Conservation (phyloP, 2,329 filamentous ascomycete species). For the Fusarium sp. region DNA sequence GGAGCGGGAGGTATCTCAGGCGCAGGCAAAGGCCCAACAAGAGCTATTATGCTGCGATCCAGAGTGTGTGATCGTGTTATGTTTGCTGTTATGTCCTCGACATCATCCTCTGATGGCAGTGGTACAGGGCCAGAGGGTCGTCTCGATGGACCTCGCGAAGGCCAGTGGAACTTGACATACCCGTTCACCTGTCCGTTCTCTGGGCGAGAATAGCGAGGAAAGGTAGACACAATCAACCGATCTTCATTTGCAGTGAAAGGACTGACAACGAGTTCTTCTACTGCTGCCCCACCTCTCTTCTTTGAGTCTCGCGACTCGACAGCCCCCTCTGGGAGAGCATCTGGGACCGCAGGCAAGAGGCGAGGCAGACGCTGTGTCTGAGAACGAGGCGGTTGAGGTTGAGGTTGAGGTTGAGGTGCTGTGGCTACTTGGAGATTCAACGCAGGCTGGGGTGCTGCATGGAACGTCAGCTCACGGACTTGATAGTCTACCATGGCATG, state of each 20-base stretch:
- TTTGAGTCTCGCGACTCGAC: constrained; percentile 14
- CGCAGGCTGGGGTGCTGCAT: constrained; percentile 40
- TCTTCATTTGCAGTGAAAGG: constrained; percentile 50
- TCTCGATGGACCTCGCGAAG: constrained; percentile 32
- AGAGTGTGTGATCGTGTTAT: constrained; percentile 6
- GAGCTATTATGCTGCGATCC: constrained; percentile 8
- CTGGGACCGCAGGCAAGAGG: constrained; percentile 23
- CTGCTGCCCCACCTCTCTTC: constrained; percentile 11
- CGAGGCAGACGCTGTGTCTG: constrained; percentile 29
- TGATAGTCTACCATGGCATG: constrained; percentile 44
- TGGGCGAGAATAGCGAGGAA: constrained; percentile 46
- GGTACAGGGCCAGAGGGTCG: constrained; percentile 21
- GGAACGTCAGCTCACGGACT: constrained; percentile 45
- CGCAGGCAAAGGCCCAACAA: constrained; percentile 16
- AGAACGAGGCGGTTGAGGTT: constrained; percentile 9
- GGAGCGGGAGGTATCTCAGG: not conserved
- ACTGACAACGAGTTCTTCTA: constrained; percentile 37
- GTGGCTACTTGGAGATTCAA: constrained; percentile 30
- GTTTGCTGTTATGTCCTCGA: constrained; percentile 31
- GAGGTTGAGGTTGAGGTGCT: constrained; percentile 14
- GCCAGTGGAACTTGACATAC: constrained; percentile 54
- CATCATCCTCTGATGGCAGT: constrained; percentile 11
- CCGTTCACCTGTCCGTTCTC: constrained; percentile 51
- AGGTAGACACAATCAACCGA: constrained; percentile 39
- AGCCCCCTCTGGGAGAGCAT: constrained; percentile 3